Conservation (phyloP, 2,329 filamentous ascomycete species). For the Akanthomyces muscarius region DNA sequence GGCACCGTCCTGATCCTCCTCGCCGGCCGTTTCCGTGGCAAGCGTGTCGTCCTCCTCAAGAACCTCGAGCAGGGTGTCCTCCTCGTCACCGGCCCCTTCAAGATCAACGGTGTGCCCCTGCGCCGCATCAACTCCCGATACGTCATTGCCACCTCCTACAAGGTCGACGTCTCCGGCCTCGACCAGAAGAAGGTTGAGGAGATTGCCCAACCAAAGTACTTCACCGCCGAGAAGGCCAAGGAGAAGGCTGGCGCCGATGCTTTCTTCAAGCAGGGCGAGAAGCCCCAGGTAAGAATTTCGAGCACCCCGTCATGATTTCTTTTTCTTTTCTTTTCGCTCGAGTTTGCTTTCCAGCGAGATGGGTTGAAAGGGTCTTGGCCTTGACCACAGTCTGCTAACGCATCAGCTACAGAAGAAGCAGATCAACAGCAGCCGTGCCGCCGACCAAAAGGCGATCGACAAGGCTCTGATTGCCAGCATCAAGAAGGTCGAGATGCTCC, state of each 20-base stretch:
- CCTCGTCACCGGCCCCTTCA: slow-evolving; percentile 99
- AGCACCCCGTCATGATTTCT: neutral
- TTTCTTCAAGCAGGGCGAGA: slow-evolving; percentile 99
- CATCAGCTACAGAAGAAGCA: slow-evolving; percentile 79
- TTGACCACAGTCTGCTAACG: slow-evolving; percentile 32
- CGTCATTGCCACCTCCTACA: slow-evolving; percentile 85
- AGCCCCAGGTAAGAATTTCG: slow-evolving; percentile 72
- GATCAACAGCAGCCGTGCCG: slow-evolving; percentile 83
- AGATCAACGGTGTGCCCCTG: slow-evolving; percentile 98
- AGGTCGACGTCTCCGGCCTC: slow-evolving; percentile 78
- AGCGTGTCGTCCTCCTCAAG: slow-evolving; percentile 99
- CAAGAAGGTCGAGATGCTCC: slow-evolving; percentile 96
- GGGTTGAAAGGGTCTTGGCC: neutral
- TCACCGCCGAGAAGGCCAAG: slow-evolving; percentile 89
- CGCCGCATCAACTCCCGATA: slow-evolving; percentile 91
- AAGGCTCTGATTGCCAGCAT: slow-evolving; percentile 91
- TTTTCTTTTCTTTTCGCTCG: neutral
- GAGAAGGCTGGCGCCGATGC: slow-evolving; percentile 97
- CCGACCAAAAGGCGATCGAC: slow-evolving; percentile 98
- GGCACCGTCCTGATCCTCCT: slow-evolving; percentile 98
- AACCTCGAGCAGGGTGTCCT: slow-evolving; percentile 95
- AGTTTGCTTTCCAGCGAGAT: neutral
- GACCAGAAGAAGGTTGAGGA: slow-evolving; percentile 88
- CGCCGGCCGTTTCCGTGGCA: slow-evolving; percentile 98
- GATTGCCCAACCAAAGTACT: slow-evolving; percentile 78